Percentiles rank a stretch among this genome's conserved stretches.
Evolutionary conservation across 1,284 basidiomycete species (phyloP).

Genomic region (Ustilago cynodontis): DNA sequence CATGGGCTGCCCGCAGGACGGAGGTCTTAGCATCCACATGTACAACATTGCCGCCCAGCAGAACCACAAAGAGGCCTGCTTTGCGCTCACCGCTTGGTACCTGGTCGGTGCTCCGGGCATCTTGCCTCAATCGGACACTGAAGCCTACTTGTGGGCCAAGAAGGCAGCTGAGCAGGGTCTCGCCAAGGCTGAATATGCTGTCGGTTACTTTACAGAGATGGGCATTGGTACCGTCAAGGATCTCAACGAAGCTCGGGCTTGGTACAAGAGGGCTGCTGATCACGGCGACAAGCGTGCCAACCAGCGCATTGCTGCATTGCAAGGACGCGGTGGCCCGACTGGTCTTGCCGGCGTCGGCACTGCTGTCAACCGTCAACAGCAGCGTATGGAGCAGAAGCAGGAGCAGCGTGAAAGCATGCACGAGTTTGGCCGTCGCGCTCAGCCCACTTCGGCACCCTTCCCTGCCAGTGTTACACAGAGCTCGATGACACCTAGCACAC

Average conservation of each 20-base stretch:
- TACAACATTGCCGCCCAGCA: conserved; percentile 86
- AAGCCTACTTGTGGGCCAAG: conserved; percentile 78
- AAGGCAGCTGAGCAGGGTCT: conserved; percentile 69
- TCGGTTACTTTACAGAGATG: conserved; percentile 92
- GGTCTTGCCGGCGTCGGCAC: conserved; percentile 37
- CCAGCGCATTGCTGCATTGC: conserved; percentile 77
- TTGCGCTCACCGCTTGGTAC: conserved; percentile 98
- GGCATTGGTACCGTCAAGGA: conserved; percentile 71
- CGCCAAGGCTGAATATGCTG: conserved; percentile 78
- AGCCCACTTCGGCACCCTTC: conserved; percentile 67
- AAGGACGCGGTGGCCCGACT: conserved; percentile 47
- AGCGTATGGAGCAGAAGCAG: conserved; percentile 37
- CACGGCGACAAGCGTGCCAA: conserved; percentile 92
- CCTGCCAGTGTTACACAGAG: conserved; percentile 54
- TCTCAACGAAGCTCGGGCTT: conserved; percentile 75
- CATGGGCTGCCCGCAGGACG: conserved; percentile 98
- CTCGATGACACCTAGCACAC: conserved; percentile 49
- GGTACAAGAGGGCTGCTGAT: conserved; percentile 92
- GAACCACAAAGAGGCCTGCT: conserved; percentile 95
- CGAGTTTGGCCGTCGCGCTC: conserved; percentile 51
- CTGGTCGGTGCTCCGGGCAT: conserved; percentile 97
- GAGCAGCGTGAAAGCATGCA: conserved; percentile 52
- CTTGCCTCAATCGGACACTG: conserved; percentile 95
- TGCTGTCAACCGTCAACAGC: conserved; percentile 43
- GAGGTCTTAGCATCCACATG: conserved; percentile 96